phyloP scores from a whole-genome alignment of 1,284 basidiomycete species.

The Ganoderma multipileum region DNA sequence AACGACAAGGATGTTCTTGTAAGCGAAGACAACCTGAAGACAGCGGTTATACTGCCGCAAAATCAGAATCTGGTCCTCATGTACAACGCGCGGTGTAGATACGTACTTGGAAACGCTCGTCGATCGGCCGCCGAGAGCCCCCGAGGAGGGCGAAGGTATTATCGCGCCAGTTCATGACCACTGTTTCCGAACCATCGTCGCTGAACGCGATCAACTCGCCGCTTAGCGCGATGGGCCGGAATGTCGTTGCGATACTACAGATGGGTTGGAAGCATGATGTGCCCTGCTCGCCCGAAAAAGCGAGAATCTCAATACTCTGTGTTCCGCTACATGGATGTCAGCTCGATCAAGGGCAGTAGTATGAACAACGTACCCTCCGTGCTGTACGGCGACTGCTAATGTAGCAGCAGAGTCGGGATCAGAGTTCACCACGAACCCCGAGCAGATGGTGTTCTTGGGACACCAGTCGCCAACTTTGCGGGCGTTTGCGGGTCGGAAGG shows the following conservation, averaged over 20 bases:
- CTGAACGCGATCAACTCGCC: slow-evolving; percentile 60
- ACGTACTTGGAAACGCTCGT: slow-evolving; percentile 46
- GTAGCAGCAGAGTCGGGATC: slow-evolving; percentile 50
- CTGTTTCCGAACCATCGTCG: slow-evolving; percentile 55
- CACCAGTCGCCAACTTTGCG: slow-evolving; percentile 55
- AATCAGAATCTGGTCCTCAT: background rate
- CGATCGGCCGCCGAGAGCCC: slow-evolving; percentile 41
- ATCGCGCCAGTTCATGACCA: slow-evolving; percentile 59
- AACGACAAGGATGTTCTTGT: slow-evolving; percentile 57
- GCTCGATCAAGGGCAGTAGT: background rate
- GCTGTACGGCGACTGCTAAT: slow-evolving; percentile 53
- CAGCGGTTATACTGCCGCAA: slow-evolving; percentile 50
- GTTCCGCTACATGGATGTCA: slow-evolving; percentile 18
- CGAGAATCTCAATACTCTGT: slow-evolving; percentile 35
- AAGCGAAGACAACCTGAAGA: slow-evolving; percentile 56
- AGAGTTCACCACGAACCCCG: slow-evolving; percentile 55
- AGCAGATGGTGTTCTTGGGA: slow-evolving; percentile 57
- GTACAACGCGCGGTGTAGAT: background rate
- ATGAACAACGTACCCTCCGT: slow-evolving; percentile 30
- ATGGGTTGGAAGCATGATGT: slow-evolving; percentile 23
- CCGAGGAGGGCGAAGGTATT: slow-evolving; percentile 53
- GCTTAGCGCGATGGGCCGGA: slow-evolving; percentile 52
- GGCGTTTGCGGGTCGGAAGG: background rate
- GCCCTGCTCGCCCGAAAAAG: slow-evolving; percentile 7
- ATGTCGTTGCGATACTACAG: slow-evolving; percentile 43